Conservation (phyloP, 2,329 filamentous ascomycete genomes). For the Capronia americana region DNA sequence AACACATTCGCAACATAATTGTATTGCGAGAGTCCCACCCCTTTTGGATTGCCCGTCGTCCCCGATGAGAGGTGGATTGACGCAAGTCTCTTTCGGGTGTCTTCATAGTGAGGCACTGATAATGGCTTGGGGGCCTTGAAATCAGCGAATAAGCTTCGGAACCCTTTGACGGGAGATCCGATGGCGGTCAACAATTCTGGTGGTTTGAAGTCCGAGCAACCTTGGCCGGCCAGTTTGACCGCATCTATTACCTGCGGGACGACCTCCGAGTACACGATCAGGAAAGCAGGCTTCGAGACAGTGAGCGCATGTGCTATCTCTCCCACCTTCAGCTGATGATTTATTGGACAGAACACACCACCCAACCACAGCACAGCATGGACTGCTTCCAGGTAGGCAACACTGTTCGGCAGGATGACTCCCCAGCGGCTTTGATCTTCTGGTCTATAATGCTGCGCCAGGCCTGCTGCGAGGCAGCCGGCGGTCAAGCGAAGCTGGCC, state of each 20-base stretch:
- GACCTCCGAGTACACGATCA: conserved; percentile 50
- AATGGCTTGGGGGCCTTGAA: conserved; percentile 45
- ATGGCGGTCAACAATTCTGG: conserved; percentile 49
- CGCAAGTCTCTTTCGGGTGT: conserved; percentile 47
- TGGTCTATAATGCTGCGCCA: conserved; percentile 48
- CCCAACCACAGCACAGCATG: conserved; percentile 25
- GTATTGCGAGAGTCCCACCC: conserved; percentile 81
- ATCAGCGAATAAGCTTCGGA: conserved; percentile 40
- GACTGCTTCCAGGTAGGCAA: conserved; percentile 53
- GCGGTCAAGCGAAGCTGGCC: conserved; percentile 52
- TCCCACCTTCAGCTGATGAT: conserved; percentile 23
- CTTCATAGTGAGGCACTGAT: conserved; percentile 47
- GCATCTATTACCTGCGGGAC: conserved; percentile 45
- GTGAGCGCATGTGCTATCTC: conserved; percentile 41
- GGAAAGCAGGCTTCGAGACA: conserved; percentile 51
- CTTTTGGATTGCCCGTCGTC: conserved; percentile 89
- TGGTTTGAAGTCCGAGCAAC: conserved; percentile 45
- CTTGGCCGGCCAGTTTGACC: conserved; percentile 43
- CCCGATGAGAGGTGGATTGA: conserved; percentile 68
- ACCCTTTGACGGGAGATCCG: conserved; percentile 16
- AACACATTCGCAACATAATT: conserved; percentile 80
- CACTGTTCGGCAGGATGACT: conserved; percentile 54
- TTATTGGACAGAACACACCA: conserved; percentile 23
- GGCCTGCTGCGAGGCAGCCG: conserved; percentile 51
- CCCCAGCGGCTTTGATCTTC: conserved; percentile 47